Evolutionary conservation across 257 asterid species (phyloP).

Genomic region (Ehretia macrophylla): DNA sequence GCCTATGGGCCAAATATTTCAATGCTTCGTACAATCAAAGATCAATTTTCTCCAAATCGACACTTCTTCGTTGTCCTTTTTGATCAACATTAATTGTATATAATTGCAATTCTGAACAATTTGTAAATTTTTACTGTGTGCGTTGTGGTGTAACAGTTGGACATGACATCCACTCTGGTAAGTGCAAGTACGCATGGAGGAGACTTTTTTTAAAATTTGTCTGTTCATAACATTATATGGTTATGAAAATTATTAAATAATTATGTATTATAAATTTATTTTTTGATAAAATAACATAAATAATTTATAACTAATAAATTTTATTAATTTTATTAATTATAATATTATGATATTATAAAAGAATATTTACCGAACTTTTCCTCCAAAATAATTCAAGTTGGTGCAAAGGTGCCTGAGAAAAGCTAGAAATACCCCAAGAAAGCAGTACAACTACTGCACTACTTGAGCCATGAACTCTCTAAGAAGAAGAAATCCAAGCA

Average conservation of each 20-base stretch:
- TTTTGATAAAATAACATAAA: too few species aligned
- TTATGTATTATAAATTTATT: too few species aligned
- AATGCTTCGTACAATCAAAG: too few species aligned
- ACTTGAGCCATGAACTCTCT: constrained; percentile 34
- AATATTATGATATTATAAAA: not conserved
- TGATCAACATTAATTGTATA: too few species aligned
- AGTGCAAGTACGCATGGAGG: constrained; percentile 19
- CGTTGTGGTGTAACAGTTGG: too few species aligned
- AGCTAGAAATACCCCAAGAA: not conserved
- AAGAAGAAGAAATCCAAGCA: constrained; percentile 4
- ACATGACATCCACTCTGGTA: constrained; percentile 24
- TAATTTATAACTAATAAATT: too few species aligned
- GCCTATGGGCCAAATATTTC: not conserved
- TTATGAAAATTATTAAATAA: too few species aligned
- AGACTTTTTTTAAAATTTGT: not conserved
- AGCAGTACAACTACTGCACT: not conserved
- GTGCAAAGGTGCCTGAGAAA: constrained; percentile 9
- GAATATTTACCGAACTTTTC: too few species aligned
- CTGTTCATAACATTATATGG: too few species aligned
- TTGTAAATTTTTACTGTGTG: not conserved
- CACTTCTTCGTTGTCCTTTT: not conserved
- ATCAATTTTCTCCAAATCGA: too few species aligned
- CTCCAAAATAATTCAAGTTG: not conserved
- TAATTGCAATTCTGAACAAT: not conserved
- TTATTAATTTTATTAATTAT: too few species aligned